Percentiles rank a stretch among this genome's conserved stretches.
Conservation (phyloP, 768 basidiomycete genomes). For the Amanita exitialis region DNA sequence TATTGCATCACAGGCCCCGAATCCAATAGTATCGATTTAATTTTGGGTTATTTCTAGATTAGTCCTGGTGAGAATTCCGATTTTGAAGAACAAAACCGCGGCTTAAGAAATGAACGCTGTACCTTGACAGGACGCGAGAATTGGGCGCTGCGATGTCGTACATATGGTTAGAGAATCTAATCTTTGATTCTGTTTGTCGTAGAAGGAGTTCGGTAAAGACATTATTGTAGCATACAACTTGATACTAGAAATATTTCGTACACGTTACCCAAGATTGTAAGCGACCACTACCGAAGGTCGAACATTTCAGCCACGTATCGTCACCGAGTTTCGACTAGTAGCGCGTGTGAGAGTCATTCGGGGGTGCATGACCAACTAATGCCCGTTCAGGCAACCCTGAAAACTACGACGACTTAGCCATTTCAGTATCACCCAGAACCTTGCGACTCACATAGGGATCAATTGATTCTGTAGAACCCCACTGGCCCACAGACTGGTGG, state of each 20-base stretch:
- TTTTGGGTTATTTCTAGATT: neutral
- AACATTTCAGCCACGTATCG: neutral
- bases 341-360: conserved; percentile 31
- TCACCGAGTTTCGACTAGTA: conserved; percentile 23
- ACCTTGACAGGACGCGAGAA: neutral
- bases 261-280: conserved; percentile 1
- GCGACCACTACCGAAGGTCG: neutral
- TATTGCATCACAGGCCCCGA: neutral
- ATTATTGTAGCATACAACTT: conserved; percentile 7
- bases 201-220: conserved; percentile 1
- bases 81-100: neutral
- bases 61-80: neutral
- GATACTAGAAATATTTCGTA: conserved; percentile 5
- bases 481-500: conserved; percentile 38
- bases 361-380: conserved; percentile 26
- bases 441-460: conserved; percentile 54
- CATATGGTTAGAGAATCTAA: neutral
- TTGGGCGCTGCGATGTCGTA: neutral
- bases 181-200: neutral
- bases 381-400: conserved; percentile 24
- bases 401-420: conserved; percentile 12
- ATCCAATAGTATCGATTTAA: neutral
- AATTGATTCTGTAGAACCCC: conserved; percentile 48
- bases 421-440: neutral
- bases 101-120: neutral